Percentiles rank a stretch among this genome's conserved stretches.
Evolutionary conservation across 2,329 filamentous ascomycete genomes (phyloP).

Genomic region (Fusarium longipes): DNA sequence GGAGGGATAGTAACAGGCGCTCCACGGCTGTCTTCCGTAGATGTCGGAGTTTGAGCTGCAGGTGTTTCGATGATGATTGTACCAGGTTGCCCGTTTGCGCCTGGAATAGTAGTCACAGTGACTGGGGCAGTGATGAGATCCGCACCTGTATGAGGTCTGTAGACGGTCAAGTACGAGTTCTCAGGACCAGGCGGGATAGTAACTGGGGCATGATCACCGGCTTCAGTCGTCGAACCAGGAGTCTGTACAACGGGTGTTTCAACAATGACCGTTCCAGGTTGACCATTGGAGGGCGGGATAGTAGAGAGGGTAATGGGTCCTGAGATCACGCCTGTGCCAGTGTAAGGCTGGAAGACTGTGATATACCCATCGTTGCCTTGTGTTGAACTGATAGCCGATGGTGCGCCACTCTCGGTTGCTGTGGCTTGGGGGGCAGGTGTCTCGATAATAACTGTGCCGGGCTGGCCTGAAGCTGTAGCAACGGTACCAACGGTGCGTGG

Average conservation of each 20-base stretch:
- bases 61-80: constrained; percentile 27
- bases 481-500: constrained; percentile 27
- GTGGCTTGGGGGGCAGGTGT: constrained; percentile 19
- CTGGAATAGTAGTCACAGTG: constrained; percentile 24
- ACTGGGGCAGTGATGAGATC: constrained; percentile 22
- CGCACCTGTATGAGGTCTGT: constrained; percentile 25
- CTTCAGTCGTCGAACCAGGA: background rate
- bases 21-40: background rate
- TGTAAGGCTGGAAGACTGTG: constrained; percentile 24
- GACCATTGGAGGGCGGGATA: constrained; percentile 14
- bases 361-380: constrained; percentile 26
- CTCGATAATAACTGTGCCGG: constrained; percentile 35
- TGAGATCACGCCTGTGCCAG: constrained; percentile 15
- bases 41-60: background rate
- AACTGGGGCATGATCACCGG: background rate
- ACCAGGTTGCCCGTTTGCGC: constrained; percentile 12
- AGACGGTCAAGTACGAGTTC: constrained; percentile 29
- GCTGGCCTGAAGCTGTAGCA: constrained; percentile 8
- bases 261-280: constrained; percentile 27
- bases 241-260: constrained; percentile 13
- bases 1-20: constrained; percentile 12
- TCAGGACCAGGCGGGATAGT: constrained; percentile 23
- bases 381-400: background rate
- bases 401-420: background rate
- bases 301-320: constrained; percentile 22